Base-by-base conservation (phyloP, 768 basidiomycete genomes). In the Candolleomyces aberdarensis region DNA sequence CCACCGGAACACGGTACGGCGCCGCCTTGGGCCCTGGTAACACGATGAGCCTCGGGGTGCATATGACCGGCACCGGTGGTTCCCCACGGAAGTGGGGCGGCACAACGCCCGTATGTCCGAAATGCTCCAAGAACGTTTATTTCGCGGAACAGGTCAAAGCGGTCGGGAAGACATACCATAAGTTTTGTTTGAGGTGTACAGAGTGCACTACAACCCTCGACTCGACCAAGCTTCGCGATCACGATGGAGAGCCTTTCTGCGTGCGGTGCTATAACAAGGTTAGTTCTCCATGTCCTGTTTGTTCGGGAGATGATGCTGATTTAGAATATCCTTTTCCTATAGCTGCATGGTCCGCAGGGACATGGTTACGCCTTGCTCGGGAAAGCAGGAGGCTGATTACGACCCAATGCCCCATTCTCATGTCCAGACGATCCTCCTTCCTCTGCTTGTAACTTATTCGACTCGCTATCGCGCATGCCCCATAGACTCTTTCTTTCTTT, bases 101-200 rank as follows among this genome's bases (percentile, higher is more conserved):
- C 22, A 80, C 82, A 20, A 83, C 84, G 8, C 88, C 91, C 19
- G 68, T 69, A 19, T 94, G 92, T 65, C 84, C 87, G 9, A 79
- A 80, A 58, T 94, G 92, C 64, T 77, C 76, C 41, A 85, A 89
- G 79, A 87, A 81, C 56, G 92, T 94, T 10, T 94, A 90, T 74
- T 93, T 94, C 68, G 91, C 92, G 14, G 91, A 94, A 71, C 90
- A 91, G 91, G 85, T 90, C 60, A 91, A 90, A 71, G 91, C 91
- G 0, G 81, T 90, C 14, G 89, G 89, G 8, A 89, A 91, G 77
- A 89, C 87, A 15, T 94, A 79, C 73, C 92, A 94, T 64, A 91
- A 90, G 67, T 76, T 74, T 15, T 94, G 92, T 67, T 72, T 94
- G 64, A 78, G 91, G n/a, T 94, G 91, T 69, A 79, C 81, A 9